Evolutionary conservation across 805 yeast genomes (phyloP), one percentile per base, ranked within the genome.

Genomic region (Sporopachydermia quercuum): DNA sequence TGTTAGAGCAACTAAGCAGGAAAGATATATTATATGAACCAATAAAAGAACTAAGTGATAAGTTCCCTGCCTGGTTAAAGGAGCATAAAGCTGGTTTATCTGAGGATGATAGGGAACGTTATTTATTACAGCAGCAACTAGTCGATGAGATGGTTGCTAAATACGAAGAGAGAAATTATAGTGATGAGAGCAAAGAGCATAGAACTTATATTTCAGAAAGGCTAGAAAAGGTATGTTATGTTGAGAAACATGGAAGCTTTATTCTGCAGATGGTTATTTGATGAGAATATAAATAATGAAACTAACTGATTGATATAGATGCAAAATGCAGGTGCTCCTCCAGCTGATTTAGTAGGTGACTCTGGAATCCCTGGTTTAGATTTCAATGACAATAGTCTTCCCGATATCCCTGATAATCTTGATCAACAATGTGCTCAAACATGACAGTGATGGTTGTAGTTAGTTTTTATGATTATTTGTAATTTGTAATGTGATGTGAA

Each of bases 1-100:
- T 89, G 75, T 65, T 89, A 50, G 78, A 75, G 45, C 89, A 86
- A 53, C 68, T 89, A 55, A 73, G 91, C 4, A 74, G 91, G 3
- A 89, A 86, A 52, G 87, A 78, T 42, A 81, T 87, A 15, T 65
- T 89, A 33, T 87, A 83, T 53, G 94, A 80, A 48, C 96, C 97
- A 2, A 68, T 89, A 60, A 80, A 78, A 51, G 94, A 85, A 44
- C 66, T 87, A 54, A 73, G 77, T 46, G 60, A 63, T 8, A 83
- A 82, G 52, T 84, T 76, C 54, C 82, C 85, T 2, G 68, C 57
- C 18, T 89, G 83, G 78, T 64, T 89, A 45, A 58, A 61, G 36
- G 71, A 69, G 37, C 68, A 80, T 45, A 62, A 63, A 39, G 67
- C 63, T 5, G 54, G 52, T 30, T 53, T 75, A 17, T 41, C 64